These are phyloP conservation scores for Nakazawaea wickerhamii DNA, from an alignment of 805 yeast species.

Conservation along the genomic window DNA sequence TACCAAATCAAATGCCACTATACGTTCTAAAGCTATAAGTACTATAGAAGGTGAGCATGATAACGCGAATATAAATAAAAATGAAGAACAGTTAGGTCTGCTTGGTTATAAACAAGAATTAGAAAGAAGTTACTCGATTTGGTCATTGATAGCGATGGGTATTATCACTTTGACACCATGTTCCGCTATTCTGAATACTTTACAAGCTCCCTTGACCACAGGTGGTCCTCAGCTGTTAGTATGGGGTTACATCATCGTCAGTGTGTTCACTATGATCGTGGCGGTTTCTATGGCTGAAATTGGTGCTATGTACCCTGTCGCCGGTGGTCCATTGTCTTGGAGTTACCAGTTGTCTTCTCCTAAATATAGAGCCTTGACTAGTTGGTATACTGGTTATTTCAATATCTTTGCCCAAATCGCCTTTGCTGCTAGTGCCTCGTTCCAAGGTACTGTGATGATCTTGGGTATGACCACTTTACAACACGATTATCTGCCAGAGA, in stretches of 20 bases:
- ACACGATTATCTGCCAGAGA: conserved; percentile 15
- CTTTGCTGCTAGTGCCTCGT: conserved; percentile 21
- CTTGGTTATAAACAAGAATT: conserved; percentile 24
- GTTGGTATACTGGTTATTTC: conserved; percentile 28
- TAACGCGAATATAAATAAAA: neutral
- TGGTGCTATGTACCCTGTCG: conserved; percentile 29
- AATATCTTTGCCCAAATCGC: conserved; percentile 23
- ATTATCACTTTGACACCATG: conserved; percentile 22
- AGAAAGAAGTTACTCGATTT: conserved; percentile 20
- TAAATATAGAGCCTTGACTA: conserved; percentile 20
- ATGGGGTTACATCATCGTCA: conserved; percentile 23
- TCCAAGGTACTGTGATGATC: conserved; percentile 22
- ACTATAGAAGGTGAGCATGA: neutral
- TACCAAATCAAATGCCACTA: neutral
- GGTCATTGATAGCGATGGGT: conserved; percentile 21
- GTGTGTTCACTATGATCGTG: conserved; percentile 21
- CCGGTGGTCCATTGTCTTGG: conserved; percentile 32
- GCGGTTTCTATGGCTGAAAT: conserved; percentile 26
- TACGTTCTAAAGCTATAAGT: neutral
- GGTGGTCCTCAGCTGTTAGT: conserved; percentile 25
- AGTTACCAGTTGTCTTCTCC: conserved; percentile 26
- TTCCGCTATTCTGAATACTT: conserved; percentile 22
- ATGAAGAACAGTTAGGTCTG: conserved; percentile 14
- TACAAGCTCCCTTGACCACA: conserved; percentile 18
- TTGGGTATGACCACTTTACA: conserved; percentile 18